These are phyloP conservation scores for Oryza glumipatula DNA, from an alignment of 176 grass and related monocot genomes.

Conservation along the genomic window DNA sequence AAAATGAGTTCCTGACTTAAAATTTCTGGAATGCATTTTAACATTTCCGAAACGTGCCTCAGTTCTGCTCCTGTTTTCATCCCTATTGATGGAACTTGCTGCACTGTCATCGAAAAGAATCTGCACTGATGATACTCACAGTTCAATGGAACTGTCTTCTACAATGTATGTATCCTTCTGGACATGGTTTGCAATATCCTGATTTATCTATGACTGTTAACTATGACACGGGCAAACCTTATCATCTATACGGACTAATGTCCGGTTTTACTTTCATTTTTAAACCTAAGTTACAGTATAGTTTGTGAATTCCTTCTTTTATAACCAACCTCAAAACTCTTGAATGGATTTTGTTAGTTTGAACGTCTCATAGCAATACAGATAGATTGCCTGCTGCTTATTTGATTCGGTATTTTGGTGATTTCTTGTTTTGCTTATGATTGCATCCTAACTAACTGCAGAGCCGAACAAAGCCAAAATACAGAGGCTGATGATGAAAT, in stretches of 20 bases:
- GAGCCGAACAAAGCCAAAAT: constrained; percentile 37
- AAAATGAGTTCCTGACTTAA: neutral
- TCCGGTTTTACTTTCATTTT: neutral
- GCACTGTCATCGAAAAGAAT: constrained; percentile 91
- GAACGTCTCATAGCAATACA: neutral
- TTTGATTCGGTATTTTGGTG: constrained; percentile 4
- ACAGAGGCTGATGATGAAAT: constrained; percentile 53
- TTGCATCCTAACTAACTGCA: constrained; percentile 24
- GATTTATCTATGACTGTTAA: neutral
- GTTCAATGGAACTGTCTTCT: constrained; percentile 53
- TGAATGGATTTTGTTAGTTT: constrained; percentile 4
- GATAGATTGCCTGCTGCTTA: constrained; percentile 1
- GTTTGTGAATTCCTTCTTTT: neutral
- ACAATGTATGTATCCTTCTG: constrained; percentile 51
- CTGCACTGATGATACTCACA: constrained; percentile 44
- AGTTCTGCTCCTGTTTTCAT: constrained; percentile 85
- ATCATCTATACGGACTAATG: neutral
- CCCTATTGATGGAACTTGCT: constrained; percentile 88
- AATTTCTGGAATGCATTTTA: constrained; percentile 18
- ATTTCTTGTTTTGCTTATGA: neutral
- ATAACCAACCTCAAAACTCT: neutral
- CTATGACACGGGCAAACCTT: constrained; percentile 11
- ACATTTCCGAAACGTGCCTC: constrained; percentile 24
- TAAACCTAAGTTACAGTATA: neutral
- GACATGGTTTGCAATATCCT: constrained; percentile 11